Conservation (phyloP, 169 alveolate species). For the Cryptosporidium ryanae region DNA sequence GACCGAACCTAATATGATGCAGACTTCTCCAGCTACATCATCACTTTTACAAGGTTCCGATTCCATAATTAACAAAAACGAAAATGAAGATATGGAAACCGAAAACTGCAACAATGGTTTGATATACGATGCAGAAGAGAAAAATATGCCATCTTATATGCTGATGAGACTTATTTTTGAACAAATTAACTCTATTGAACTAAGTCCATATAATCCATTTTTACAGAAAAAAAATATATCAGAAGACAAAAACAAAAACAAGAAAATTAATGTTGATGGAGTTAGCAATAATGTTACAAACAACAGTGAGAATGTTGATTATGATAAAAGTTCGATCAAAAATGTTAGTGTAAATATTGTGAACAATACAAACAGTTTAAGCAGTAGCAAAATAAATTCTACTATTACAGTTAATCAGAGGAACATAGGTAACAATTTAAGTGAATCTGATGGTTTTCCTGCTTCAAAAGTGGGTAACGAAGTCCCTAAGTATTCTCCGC, state of each 20-base stretch:
- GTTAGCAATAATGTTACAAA: not conserved
- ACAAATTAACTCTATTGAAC: constrained; percentile 1
- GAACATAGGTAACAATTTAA: too few relatives aligned
- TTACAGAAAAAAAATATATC: not conserved
- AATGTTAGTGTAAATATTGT: too few relatives aligned
- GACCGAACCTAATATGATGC: too few relatives aligned
- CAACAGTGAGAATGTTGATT: not conserved
- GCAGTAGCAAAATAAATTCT: too few relatives aligned
- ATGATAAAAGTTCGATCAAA: not conserved
- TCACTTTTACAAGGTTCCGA: not conserved
- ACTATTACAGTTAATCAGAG: too few relatives aligned
- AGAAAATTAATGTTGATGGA: not conserved
- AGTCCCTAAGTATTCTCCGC: not conserved
- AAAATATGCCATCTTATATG: too few relatives aligned
- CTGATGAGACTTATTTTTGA: constrained; percentile 22
- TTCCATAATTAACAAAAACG: not conserved
- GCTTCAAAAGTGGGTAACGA: too few relatives aligned
- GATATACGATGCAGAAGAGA: not conserved
- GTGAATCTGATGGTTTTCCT: too few relatives aligned
- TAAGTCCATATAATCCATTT: not conserved
- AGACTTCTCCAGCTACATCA: not conserved
- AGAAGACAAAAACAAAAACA: not conserved
- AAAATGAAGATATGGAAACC: not conserved
- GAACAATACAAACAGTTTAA: too few relatives aligned
- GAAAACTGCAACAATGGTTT: not conserved